A percentile compares a stretch with the other conserved stretches of the same genome.
phyloP scores from a whole-genome alignment of 768 basidiomycete species.

The Cystofilobasidium ferigula region DNA sequence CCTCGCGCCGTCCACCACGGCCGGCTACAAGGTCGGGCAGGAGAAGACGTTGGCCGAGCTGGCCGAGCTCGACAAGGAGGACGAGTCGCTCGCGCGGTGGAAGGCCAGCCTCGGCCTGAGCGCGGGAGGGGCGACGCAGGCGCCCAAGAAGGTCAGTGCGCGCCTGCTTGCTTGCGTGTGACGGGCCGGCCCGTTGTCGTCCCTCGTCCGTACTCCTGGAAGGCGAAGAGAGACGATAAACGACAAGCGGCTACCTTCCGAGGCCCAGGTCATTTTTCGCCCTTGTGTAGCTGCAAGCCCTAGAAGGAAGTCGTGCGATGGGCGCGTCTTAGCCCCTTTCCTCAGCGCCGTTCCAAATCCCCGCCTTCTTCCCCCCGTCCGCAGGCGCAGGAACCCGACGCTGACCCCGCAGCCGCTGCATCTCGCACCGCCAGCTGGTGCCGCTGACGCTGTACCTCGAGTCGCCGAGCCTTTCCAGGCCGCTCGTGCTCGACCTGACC shows the following conservation, averaged over 20 bases:
- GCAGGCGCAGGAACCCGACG: not conserved
- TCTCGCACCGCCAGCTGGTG: conserved; percentile 29
- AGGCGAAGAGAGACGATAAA: too few species aligned
- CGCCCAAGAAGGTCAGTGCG: conserved; percentile 19
- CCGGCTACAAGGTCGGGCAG: conserved; percentile 39
- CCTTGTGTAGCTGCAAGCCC: too few species aligned
- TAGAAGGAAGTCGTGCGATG: too few species aligned
- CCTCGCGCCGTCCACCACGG: conserved; percentile 36
- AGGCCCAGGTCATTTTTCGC: too few species aligned
- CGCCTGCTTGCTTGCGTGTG: not conserved
- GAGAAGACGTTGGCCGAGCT: conserved; percentile 63
- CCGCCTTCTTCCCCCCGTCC: too few species aligned
- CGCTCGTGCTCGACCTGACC: conserved; percentile 56
- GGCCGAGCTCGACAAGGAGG: conserved; percentile 45
- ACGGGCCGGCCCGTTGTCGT: too few species aligned
- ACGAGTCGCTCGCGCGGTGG: conserved; percentile 90
- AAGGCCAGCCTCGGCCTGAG: conserved; percentile 80
- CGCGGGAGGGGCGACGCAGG: conserved; percentile 38
- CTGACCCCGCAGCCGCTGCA: not conserved
- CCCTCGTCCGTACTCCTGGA: too few species aligned
- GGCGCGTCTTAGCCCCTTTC: too few species aligned
- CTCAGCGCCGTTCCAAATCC: too few species aligned
- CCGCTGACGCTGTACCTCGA: conserved; percentile 55
- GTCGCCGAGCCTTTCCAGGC: conserved; percentile 57
- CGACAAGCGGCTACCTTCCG: too few species aligned